phyloP scores from a whole-genome alignment of 495 filamentous ascomycete genomes.

The Penicillium chermesinum region DNA sequence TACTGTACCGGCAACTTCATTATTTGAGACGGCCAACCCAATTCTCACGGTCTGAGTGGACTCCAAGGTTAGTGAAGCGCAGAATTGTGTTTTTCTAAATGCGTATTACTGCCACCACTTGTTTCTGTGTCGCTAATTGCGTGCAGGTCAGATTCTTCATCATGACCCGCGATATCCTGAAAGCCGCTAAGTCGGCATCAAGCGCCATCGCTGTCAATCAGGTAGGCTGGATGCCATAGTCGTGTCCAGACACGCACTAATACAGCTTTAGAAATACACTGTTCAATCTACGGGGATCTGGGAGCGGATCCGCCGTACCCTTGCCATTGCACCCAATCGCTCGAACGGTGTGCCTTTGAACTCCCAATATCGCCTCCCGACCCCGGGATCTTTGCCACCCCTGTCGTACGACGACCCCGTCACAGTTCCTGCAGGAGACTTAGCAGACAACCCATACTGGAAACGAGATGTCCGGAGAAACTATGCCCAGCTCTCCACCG shows the following conservation, averaged over 20 bases:
- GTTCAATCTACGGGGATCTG: slow-evolving; percentile 87
- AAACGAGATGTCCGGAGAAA: slow-evolving; percentile 82
- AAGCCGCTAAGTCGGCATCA: slow-evolving; percentile 41
- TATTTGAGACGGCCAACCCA: background rate
- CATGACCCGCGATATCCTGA: slow-evolving; percentile 40
- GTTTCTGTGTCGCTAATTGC: slow-evolving; percentile 2
- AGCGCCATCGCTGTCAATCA: slow-evolving; percentile 35
- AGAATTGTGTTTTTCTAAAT: background rate
- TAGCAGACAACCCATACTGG: slow-evolving; percentile 98
- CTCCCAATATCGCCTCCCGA: slow-evolving; percentile 83
- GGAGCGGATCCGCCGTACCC: slow-evolving; percentile 69
- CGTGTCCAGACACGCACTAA: background rate
- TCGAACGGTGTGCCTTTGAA: slow-evolving; percentile 90
- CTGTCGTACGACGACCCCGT: slow-evolving; percentile 80
- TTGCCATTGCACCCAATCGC: slow-evolving; percentile 83
- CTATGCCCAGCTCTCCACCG: slow-evolving; percentile 77
- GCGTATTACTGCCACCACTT: background rate
- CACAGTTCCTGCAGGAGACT: slow-evolving; percentile 84
- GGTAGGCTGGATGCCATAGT: slow-evolving; percentile 15
- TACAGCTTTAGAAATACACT: slow-evolving; percentile 81
- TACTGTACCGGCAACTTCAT: background rate
- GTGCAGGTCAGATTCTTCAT: slow-evolving; percentile 27
- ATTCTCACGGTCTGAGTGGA: slow-evolving; percentile 7
- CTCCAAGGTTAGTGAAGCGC: slow-evolving; percentile 12
- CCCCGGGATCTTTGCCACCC: slow-evolving; percentile 76